Conservation (phyloP, 2,329 filamentous ascomycete genomes). For the Cercospora sojina region DNA sequence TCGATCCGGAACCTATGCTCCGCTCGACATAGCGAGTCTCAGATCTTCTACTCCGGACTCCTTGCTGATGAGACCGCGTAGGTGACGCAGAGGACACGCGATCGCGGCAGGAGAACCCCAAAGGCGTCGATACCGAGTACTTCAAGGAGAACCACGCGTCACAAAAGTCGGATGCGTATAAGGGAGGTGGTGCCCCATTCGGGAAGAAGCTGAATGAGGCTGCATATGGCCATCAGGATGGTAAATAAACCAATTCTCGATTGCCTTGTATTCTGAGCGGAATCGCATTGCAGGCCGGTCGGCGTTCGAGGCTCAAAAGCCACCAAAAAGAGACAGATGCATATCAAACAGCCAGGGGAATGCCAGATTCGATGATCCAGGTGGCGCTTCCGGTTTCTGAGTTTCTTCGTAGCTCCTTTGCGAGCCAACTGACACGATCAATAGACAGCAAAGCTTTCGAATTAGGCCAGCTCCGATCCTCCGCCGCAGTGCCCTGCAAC, state of each 20-base stretch:
- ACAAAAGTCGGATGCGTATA: constrained; percentile 31
- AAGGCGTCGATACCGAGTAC: constrained; percentile 35
- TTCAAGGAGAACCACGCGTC: constrained; percentile 37
- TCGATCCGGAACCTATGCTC: constrained; percentile 9
- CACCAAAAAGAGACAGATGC: constrained; percentile 5
- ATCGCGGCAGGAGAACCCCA: constrained; percentile 30
- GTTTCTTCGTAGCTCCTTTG: background rate
- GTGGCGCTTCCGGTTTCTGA: background rate
- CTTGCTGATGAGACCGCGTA: constrained; percentile 8
- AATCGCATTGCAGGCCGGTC: background rate
- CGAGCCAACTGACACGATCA: background rate
- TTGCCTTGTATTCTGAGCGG: background rate
- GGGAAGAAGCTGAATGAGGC: constrained; percentile 36
- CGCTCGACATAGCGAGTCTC: constrained; percentile 4
- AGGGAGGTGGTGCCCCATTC: constrained; percentile 22
- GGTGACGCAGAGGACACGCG: constrained; percentile 30
- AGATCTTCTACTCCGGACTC: background rate
- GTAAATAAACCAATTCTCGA: constrained; percentile 30
- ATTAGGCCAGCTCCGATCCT: background rate
- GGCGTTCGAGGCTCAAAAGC: background rate
- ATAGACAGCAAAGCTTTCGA: background rate
- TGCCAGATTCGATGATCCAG: background rate
- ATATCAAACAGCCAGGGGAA: constrained; percentile 1
- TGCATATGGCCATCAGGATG: constrained; percentile 38
- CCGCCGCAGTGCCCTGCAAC: background rate